Percentiles rank a stretch among this genome's conserved stretches.
phyloP scores from a whole-genome alignment of 2,329 filamentous ascomycete species.

The Apiospora sp. region DNA sequence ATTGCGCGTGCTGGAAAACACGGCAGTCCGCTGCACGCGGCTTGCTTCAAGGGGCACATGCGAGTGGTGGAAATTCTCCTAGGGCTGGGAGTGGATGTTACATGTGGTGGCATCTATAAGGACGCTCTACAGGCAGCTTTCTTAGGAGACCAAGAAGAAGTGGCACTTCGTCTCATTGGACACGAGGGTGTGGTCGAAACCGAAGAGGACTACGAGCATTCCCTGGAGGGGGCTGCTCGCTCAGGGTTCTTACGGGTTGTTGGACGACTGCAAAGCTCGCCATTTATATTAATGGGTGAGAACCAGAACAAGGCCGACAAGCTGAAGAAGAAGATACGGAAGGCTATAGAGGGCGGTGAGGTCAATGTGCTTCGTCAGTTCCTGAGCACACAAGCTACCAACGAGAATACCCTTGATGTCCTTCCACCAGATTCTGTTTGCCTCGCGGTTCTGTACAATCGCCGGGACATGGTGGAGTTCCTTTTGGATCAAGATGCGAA shows the following conservation, averaged over 20 bases:
- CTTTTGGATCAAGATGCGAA: background rate
- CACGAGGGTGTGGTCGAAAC: no score
- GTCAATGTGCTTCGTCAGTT: background rate
- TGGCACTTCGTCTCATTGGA: background rate
- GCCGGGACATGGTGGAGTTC: background rate
- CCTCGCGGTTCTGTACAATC: background rate
- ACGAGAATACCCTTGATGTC: background rate
- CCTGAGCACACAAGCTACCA: background rate
- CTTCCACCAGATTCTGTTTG: background rate
- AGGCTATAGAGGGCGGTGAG: background rate
- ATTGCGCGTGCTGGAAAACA: background rate
- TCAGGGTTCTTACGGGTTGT: background rate
- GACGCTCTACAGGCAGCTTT: background rate
- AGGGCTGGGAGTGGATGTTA: background rate
- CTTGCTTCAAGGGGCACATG: background rate
- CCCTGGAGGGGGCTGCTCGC: background rate
- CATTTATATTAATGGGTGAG: background rate
- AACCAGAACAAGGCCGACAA: background rate
- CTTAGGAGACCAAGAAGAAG: background rate
- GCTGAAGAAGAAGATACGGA: background rate
- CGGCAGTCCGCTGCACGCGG: constrained; percentile 5
- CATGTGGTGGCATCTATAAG: background rate
- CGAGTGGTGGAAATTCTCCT: background rate
- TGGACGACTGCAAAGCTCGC: background rate
- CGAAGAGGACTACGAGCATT: background rate